Conservation (phyloP, 2,329 filamentous ascomycete species). For the Monosporascus ibericus region DNA sequence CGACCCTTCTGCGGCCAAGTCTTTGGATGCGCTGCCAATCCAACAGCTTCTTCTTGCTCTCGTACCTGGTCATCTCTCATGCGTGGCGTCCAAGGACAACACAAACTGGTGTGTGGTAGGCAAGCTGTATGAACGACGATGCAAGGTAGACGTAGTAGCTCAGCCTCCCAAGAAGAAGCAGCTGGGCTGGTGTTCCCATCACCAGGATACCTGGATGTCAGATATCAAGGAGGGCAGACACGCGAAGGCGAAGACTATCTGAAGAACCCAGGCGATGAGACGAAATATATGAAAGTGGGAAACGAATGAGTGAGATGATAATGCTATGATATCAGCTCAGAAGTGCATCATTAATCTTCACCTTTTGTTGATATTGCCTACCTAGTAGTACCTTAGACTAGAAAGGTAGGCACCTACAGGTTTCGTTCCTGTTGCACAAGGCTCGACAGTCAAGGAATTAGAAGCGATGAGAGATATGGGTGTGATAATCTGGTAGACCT, state of each 20-base stretch:
- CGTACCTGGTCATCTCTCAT: conserved; percentile 3
- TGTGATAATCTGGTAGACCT: no score
- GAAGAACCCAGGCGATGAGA: no score
- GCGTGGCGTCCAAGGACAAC: not conserved
- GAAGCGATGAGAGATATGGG: no score
- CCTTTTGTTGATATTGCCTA: no score
- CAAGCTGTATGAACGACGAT: not conserved
- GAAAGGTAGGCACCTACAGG: no score
- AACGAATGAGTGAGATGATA: no score
- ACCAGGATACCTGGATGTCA: not conserved
- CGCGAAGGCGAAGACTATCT: not conserved
- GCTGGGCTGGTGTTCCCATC: not conserved
- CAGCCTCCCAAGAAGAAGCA: not conserved
- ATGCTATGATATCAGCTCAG: no score
- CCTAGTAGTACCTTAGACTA: no score
- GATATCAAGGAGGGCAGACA: not conserved
- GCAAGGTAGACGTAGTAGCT: not conserved
- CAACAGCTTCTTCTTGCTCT: conserved; percentile 9
- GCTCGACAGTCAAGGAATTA: no score
- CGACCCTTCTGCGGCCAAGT: conserved; percentile 13
- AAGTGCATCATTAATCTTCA: no score
- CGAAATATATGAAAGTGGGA: no score
- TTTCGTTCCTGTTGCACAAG: no score
- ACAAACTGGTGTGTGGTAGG: not conserved
- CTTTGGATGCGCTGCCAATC: conserved; percentile 4